Percentiles rank a stretch among this genome's conserved stretches.
phyloP scores from a whole-genome alignment of 345 rosid genomes.

The Orychophragmus violaceus region DNA sequence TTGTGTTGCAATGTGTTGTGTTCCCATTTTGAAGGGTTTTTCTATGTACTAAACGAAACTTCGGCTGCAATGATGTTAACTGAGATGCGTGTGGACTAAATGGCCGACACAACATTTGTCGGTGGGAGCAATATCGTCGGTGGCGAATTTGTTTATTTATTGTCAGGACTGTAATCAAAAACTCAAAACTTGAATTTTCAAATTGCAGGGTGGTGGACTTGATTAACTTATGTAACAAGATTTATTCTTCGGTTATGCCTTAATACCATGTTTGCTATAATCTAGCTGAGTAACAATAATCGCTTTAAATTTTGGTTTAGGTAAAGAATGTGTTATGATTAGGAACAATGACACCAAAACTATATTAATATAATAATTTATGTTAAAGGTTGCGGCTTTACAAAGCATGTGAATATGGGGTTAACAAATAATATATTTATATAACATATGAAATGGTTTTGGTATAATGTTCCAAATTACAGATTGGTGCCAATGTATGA shows the following conservation, averaged over 20 bases:
- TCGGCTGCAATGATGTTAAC: background rate
- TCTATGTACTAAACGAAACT: background rate
- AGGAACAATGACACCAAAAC: background rate
- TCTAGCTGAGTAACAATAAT: background rate
- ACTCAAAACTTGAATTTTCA: background rate
- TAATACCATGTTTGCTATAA: background rate
- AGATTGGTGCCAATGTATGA: conserved; percentile 12
- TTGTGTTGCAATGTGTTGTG: no score
- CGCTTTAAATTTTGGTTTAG: background rate
- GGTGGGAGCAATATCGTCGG: conserved; percentile 29
- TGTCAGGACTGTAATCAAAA: background rate
- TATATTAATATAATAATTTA: background rate
- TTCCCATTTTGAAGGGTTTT: background rate
- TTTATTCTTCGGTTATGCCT: background rate
- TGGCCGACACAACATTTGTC: conserved; percentile 27
- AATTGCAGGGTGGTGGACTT: background rate
- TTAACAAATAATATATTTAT: background rate
- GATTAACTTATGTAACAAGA: background rate
- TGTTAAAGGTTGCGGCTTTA: conserved; percentile 18
- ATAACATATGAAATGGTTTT: background rate
- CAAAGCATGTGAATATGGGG: conserved; percentile 22
- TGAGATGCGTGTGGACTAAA: background rate
- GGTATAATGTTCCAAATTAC: conserved; percentile 14
- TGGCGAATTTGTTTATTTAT: conserved; percentile 16
- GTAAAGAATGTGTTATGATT: background rate